phyloP scores from a whole-genome alignment of 2,329 filamentous ascomycete species.

The Botrytis elliptica region DNA sequence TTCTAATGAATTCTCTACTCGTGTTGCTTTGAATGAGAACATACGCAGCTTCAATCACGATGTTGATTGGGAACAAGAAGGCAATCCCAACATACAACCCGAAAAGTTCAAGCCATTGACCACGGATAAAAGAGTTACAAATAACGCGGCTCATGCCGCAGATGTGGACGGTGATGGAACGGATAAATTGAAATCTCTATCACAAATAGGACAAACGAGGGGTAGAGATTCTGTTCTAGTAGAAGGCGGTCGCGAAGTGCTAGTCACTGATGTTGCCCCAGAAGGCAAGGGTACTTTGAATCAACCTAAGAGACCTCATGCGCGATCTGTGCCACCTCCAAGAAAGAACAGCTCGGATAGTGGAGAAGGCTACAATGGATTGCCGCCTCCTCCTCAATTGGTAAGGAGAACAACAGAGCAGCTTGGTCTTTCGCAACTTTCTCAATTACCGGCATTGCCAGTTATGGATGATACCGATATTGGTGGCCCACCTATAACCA shows the following conservation, averaged over 20 bases:
- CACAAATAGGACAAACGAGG: slow-evolving; percentile 57
- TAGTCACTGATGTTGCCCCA: slow-evolving; percentile 61
- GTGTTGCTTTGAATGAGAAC: slow-evolving; percentile 49
- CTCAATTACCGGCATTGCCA: slow-evolving; percentile 69
- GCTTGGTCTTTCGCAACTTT: slow-evolving; percentile 65
- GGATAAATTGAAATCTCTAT: slow-evolving; percentile 71
- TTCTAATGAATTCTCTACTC: slow-evolving; percentile 54
- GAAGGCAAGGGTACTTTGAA: slow-evolving; percentile 63
- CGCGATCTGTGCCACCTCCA: slow-evolving; percentile 27
- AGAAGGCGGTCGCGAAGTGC: slow-evolving; percentile 66
- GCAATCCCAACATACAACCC: slow-evolving; percentile 44
- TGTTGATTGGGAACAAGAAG: slow-evolving; percentile 47
- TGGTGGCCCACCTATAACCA: slow-evolving; percentile 65
- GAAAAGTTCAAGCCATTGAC: slow-evolving; percentile 41
- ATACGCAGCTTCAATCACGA: slow-evolving; percentile 74
- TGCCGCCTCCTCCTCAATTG: slow-evolving; percentile 59
- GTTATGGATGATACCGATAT: slow-evolving; percentile 77
- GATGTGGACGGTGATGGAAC: slow-evolving; percentile 77
- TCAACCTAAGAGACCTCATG: slow-evolving; percentile 49
- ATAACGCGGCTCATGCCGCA: slow-evolving; percentile 61
- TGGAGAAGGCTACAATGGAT: slow-evolving; percentile 45
- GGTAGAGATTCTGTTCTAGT: slow-evolving; percentile 72
- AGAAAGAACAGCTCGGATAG: slow-evolving; percentile 27
- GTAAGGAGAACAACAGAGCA: slow-evolving; percentile 63
- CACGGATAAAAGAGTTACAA: slow-evolving; percentile 56